Evolutionary conservation across 768 basidiomycete genomes (phyloP), one percentile per base, ranked within the genome.

Genomic region (Russula foetens): DNA sequence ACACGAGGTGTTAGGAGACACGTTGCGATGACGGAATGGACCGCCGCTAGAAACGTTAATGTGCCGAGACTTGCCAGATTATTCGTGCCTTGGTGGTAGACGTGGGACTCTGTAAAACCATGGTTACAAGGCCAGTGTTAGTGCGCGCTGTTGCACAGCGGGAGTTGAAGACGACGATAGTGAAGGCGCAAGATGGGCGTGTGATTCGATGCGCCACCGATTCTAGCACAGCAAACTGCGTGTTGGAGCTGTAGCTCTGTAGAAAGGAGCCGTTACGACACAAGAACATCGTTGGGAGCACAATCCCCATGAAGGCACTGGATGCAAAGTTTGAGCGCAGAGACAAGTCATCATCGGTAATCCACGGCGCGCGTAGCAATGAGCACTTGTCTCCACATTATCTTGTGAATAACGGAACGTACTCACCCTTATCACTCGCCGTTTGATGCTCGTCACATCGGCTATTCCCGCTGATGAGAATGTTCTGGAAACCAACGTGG

Each of bases 401-500:
- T 44, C 33, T 38, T 45, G 54, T 56, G 60, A 61, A 51, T 52
- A 24, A 26, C 8, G 23, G 60, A 31, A 60, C 49, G 44, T 43
- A 33, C 55, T 28, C 31, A 56, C 44, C 43, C 45, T 39, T 35
- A 52, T 57, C 60, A 62, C 55, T 57, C 44, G 33, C 19, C 35
- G n/a, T 59, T 53, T 29, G n/a, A 26, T 41, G 11, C 11, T 28
- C 38, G 44, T 62, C 60, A 62, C 60, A 56, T 38, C 60, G 51
- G 55, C 28, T 53, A 58, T 35, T 17, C 56, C 60, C 60, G 43
- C 21, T 24, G 23, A 28, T 62, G 60, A 53, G 56, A 62, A 57
- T 31, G 26, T 47, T 62, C 50, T 23, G 47, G 50, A 57, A 35
- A 33, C 38, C 21, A 9, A 29, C 50, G 60, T 48, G 50, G 50